Conservation (phyloP, 208 protist genomes). For the Phytomonas sp. region DNA sequence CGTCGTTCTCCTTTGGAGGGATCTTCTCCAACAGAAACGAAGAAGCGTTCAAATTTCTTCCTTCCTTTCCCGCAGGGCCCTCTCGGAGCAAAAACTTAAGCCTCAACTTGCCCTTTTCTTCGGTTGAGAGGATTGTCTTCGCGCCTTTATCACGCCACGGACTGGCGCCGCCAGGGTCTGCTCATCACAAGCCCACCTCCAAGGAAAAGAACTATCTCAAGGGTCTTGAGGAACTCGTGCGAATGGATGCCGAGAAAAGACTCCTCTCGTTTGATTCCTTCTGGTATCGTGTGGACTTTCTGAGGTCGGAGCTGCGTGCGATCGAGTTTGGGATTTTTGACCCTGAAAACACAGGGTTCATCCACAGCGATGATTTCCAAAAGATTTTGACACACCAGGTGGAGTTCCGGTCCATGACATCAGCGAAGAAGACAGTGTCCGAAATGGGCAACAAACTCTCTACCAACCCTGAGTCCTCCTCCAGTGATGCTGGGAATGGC, state of each 20-base stretch:
- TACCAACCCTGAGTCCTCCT: not conserved
- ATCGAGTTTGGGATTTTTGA: constrained; percentile 60
- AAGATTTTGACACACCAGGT: not conserved
- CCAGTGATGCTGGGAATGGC: constrained; percentile 9
- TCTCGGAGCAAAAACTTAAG: constrained; percentile 11
- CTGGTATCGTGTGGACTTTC: constrained; percentile 37
- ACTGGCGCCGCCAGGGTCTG: not conserved
- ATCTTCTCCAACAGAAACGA: not conserved
- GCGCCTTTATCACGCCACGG: not conserved
- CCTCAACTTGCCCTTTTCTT: constrained; percentile 15
- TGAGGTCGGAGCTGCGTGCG: constrained; percentile 56
- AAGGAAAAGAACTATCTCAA: not conserved
- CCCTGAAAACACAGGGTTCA: constrained; percentile 33
- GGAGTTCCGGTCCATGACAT: not conserved
- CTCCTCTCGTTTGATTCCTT: constrained; percentile 13
- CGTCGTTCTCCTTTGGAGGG: not conserved
- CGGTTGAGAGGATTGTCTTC: not conserved
- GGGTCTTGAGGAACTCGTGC: not conserved
- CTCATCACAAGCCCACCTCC: not conserved
- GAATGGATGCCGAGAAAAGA: not conserved
- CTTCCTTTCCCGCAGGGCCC: not conserved
- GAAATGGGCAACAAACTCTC: not conserved
- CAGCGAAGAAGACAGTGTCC: not conserved
- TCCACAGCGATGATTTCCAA: constrained; percentile 32
- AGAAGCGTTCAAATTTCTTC: not conserved